Evolutionary conservation across 805 yeast species (phyloP).

Genomic region (Metschnikowia bowlesiae): DNA sequence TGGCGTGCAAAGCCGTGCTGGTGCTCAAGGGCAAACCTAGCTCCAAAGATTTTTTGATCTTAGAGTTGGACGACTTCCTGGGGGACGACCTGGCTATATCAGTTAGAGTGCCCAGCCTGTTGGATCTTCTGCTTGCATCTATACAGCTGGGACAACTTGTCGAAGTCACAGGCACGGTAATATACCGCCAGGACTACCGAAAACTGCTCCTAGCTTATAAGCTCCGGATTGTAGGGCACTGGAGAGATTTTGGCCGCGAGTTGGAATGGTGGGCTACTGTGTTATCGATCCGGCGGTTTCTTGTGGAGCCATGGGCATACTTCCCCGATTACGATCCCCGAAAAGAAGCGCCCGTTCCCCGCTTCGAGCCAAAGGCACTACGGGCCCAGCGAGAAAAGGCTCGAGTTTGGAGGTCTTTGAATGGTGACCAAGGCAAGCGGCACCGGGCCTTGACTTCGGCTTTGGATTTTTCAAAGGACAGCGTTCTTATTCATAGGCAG

Average conservation of each 20-base stretch:
- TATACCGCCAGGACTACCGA: slow-evolving; percentile 6
- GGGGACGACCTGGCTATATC: slow-evolving; percentile 25
- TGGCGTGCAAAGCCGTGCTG: slow-evolving; percentile 7
- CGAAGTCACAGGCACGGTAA: slow-evolving; percentile 21
- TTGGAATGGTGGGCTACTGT: slow-evolving; percentile 26
- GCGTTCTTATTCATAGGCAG: background rate
- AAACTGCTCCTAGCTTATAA: slow-evolving; percentile 8
- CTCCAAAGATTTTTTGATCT: slow-evolving; percentile 11
- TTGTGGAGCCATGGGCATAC: slow-evolving; percentile 27
- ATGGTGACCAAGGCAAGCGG: background rate
- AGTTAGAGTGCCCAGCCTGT: slow-evolving; percentile 16
- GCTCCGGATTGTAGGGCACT: slow-evolving; percentile 14
- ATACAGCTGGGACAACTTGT: slow-evolving; percentile 23
- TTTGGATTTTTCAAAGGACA: background rate
- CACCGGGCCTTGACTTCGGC: background rate
- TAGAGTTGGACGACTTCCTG: slow-evolving; percentile 35
- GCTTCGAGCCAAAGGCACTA: slow-evolving; percentile 80
- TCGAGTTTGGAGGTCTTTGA: slow-evolving; percentile 23
- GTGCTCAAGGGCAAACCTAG: slow-evolving; percentile 1
- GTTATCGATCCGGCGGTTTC: slow-evolving; percentile 18
- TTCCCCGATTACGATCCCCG: background rate
- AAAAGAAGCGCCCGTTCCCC: background rate
- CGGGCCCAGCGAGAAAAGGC: slow-evolving; percentile 75
- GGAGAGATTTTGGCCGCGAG: slow-evolving; percentile 22
- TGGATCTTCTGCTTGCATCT: slow-evolving; percentile 14